phyloP scores from a whole-genome alignment of 1,284 basidiomycete genomes.

The Anthracocystis walkeri region DNA sequence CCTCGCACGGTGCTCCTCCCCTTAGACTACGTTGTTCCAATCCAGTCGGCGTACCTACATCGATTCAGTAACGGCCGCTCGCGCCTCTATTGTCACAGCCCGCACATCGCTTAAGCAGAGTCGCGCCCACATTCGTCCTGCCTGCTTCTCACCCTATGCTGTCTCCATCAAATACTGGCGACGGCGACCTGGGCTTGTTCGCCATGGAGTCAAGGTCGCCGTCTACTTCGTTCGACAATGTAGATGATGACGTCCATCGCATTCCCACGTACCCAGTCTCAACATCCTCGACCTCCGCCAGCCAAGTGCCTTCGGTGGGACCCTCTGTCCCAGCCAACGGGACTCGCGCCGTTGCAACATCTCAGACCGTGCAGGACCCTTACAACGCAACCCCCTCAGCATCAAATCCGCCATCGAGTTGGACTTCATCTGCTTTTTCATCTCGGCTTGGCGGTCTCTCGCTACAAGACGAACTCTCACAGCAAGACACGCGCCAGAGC shows the following conservation, averaged over 20 bases:
- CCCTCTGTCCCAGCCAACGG: neutral
- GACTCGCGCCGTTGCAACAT: neutral
- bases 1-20: neutral
- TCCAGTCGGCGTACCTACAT: neutral
- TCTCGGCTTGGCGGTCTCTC: constrained; percentile 28
- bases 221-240: constrained; percentile 34
- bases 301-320: neutral
- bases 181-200: constrained; percentile 46
- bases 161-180: constrained; percentile 26
- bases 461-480: constrained; percentile 22
- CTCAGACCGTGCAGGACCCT: neutral
- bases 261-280: constrained; percentile 23
- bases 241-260: neutral
- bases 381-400: neutral
- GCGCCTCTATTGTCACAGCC: neutral
- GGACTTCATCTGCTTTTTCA: constrained; percentile 25
- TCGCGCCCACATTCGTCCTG: constrained; percentile 10
- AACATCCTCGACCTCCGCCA: neutral
- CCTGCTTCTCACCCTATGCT: constrained; percentile 7
- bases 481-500: neutral
- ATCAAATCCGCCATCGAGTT: constrained; percentile 5
- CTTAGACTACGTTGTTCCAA: neutral
- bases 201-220: constrained; percentile 41
- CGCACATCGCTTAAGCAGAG: neutral
- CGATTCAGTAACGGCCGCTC: neutral